A percentile compares a stretch with the other conserved stretches of the same genome.
phyloP scores from a whole-genome alignment of 495 filamentous ascomycete species.

The Penicillium soppii region DNA sequence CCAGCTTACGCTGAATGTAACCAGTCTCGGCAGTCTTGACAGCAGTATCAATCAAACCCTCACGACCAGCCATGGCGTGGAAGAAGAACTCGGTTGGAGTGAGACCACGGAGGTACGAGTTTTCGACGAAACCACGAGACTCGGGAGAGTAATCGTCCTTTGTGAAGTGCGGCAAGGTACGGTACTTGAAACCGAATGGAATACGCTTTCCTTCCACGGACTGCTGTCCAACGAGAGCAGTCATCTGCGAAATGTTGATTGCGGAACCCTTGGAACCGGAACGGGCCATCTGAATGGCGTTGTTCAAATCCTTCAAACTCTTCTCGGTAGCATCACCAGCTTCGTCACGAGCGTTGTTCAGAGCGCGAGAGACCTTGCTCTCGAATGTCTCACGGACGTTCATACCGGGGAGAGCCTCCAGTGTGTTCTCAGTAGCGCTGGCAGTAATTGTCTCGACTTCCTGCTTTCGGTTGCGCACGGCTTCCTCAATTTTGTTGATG shows the following conservation, averaged over 20 bases:
- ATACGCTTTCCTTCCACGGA: conserved; percentile 98
- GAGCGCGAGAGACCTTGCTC: conserved; percentile 84
- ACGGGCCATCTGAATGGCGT: conserved; percentile 90
- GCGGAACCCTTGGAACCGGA: conserved; percentile 97
- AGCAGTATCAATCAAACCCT: conserved; percentile 99
- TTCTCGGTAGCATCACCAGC: conserved; percentile 89
- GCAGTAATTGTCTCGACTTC: conserved; percentile 73
- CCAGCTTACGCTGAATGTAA: conserved; percentile 97
- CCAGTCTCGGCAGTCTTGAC: conserved; percentile 99
- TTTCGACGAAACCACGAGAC: conserved; percentile 96
- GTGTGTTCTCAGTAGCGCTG: conserved; percentile 74
- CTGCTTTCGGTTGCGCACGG: conserved; percentile 74
- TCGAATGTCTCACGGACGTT: conserved; percentile 98
- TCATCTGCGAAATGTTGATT: conserved; percentile 99
- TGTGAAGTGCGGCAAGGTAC: conserved; percentile 95
- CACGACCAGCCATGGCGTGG: conserved; percentile 99
- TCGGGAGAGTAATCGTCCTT: conserved; percentile 99
- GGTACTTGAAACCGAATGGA: conserved; percentile 99
- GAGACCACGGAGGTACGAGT: conserved; percentile 94
- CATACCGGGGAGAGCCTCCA: conserved; percentile 94
- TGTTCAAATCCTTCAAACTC: conserved; percentile 92
- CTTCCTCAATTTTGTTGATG: conserved; percentile 76
- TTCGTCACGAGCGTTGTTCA: conserved; percentile 94
- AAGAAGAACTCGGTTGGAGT: conserved; percentile 98
- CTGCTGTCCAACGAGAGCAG: conserved; percentile 93